phyloP scores from a whole-genome alignment of 2,329 filamentous ascomycete species.

The Colletotrichum falcatum region DNA sequence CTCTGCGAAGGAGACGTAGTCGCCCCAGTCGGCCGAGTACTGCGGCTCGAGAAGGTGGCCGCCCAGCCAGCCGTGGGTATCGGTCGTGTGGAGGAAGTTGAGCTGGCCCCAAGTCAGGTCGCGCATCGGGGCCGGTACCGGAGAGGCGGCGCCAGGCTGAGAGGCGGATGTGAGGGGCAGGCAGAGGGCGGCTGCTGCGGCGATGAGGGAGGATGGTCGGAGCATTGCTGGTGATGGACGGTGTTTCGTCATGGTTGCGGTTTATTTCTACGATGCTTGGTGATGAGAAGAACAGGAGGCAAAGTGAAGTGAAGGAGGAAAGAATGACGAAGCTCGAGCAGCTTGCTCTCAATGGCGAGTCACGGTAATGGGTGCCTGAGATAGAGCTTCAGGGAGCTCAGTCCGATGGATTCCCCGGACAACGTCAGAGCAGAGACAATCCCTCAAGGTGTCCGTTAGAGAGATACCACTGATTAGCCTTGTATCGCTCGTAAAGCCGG shows the following conservation, averaged over 20 bases:
- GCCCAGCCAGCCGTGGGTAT: slow-evolving; percentile 95
- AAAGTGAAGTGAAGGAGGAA: not conserved
- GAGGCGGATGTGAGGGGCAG: slow-evolving; percentile 59
- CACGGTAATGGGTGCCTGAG: slow-evolving; percentile 34
- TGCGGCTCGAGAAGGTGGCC: slow-evolving; percentile 95
- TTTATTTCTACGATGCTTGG: not conserved
- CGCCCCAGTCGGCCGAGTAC: slow-evolving; percentile 97
- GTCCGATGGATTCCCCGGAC: slow-evolving; percentile 20
- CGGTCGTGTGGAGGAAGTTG: slow-evolving; percentile 97
- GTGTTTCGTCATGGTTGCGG: slow-evolving; percentile 14
- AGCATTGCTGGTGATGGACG: slow-evolving; percentile 21
- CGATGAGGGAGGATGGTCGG: slow-evolving; percentile 20
- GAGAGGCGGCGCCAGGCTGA: slow-evolving; percentile 84
- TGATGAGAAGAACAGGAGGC: not conserved
- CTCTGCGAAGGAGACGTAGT: slow-evolving; percentile 92
- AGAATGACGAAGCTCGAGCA: not conserved
- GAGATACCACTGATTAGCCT: not conserved
- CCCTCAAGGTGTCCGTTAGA: slow-evolving; percentile 31
- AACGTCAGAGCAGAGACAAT: slow-evolving; percentile 37
- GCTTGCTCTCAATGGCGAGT: slow-evolving; percentile 27
- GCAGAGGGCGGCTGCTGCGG: slow-evolving; percentile 46
- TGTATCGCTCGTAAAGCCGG: accelerated
- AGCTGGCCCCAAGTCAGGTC: slow-evolving; percentile 91
- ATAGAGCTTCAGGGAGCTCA: slow-evolving; percentile 24
- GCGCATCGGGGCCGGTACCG: slow-evolving; percentile 84